Conservation (phyloP, 257 asterid genomes). For the Rhazya stricta region DNA sequence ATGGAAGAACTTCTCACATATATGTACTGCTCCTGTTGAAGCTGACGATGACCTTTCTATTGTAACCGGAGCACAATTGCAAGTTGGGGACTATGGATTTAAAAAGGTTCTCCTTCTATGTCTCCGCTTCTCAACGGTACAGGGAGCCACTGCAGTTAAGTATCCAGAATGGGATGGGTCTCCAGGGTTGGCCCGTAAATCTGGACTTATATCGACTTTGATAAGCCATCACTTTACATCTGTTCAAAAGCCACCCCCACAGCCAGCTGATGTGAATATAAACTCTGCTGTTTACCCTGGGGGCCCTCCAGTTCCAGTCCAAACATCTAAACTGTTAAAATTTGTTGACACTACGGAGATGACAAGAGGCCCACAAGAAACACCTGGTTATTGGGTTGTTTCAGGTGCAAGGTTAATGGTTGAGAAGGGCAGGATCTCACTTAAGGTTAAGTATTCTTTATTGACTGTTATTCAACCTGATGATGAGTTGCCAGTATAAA, state of each 20-base stretch:
- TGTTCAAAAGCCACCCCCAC: constrained; percentile 71
- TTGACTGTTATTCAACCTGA: constrained; percentile 71
- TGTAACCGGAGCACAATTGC: constrained; percentile 84
- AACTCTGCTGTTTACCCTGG: constrained; percentile 95
- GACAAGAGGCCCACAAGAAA: constrained; percentile 91
- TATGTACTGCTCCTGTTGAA: constrained; percentile 94
- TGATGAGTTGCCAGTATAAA: constrained; percentile 45
- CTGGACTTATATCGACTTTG: constrained; percentile 89
- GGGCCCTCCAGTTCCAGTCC: constrained; percentile 83
- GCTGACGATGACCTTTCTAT: constrained; percentile 76
- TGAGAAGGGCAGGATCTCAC: constrained; percentile 81
- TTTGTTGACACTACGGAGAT: constrained; percentile 89
- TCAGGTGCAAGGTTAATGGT: constrained; percentile 93
- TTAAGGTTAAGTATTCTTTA: constrained; percentile 75
- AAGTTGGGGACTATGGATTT: constrained; percentile 70
- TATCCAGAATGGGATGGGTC: constrained; percentile 97
- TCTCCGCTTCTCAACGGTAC: constrained; percentile 65
- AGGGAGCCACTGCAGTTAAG: constrained; percentile 61
- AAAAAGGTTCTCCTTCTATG: constrained; percentile 76
- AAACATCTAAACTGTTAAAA: constrained; percentile 71
- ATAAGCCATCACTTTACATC: constrained; percentile 85
- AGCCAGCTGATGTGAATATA: constrained; percentile 84
- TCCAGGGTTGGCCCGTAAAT: constrained; percentile 79
- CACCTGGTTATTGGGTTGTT: constrained; percentile 97
- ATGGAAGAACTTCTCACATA: constrained; percentile 97